Evolutionary conservation across 768 basidiomycete genomes (phyloP), one percentile per base, ranked within the genome.

Genomic region (Thelephora ganbajun): DNA sequence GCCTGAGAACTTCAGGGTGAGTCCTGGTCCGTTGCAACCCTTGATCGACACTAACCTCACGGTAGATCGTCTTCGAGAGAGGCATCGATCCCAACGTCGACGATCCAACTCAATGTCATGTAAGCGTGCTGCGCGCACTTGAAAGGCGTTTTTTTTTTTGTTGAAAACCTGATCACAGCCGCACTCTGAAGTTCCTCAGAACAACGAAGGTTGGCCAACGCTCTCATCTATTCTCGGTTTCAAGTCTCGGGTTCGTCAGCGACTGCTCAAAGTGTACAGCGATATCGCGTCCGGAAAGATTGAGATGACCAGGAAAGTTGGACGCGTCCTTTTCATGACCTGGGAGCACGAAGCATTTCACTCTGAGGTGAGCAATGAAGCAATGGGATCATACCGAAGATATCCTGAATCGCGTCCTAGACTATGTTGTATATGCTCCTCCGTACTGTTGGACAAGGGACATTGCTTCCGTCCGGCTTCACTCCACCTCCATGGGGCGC

Each of bases 41-140:
- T 12, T 53, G 19, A 53, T 12, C n/a, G 43, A 7, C 35, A 16
- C 37, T 54, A 13, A 50, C 19, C 33, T 5, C 51, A n/a, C 36
- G 35, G 26, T 52, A 86, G 83, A 65, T 76, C 53, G 82, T 88
- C 18, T 90, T 89, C 49, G 86, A 88, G 80, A 79, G 96, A 34
- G 96, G 96, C 6, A 94, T 99, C 55, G 96, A 98, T 54, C 96
- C 96, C 0, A 78, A 83, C 56, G 91, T 98, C 20, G 86, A 96
- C 50, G 87, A 96, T 56, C 89, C 91, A 0, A 78, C 75, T 3
- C 67, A 80, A 60, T 87, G 86, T 52, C 91, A 97, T 59, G 89
- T 91, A 4, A 41, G 39, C 39, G 3, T 14, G 2, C 14, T 41
- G 9, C 16, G 22, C 11, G 9, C 22, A 22, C 7, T 14, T 9